A percentile compares a stretch with the other conserved stretches of the same genome.
phyloP scores from a whole-genome alignment of 345 rosid genomes.

The Camelina neglecta region DNA sequence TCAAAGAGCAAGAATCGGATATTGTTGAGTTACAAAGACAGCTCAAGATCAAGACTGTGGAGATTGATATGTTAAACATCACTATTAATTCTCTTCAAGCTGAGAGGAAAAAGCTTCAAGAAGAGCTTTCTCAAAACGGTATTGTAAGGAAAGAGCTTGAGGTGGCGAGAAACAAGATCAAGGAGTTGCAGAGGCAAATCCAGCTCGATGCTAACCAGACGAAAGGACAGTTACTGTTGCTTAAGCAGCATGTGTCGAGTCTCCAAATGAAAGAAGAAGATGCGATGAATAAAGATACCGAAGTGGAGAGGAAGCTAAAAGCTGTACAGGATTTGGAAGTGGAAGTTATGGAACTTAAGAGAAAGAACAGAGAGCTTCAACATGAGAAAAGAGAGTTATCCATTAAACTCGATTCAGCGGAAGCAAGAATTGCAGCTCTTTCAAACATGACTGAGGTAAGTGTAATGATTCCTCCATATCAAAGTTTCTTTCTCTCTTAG shows the following conservation, averaged over 20 bases:
- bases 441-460: slow-evolving; percentile 93
- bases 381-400: slow-evolving; percentile 88
- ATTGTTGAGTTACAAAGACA: slow-evolving; percentile 78
- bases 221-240: slow-evolving; percentile 85
- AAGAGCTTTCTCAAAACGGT: slow-evolving; percentile 60
- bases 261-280: slow-evolving; percentile 86
- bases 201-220: slow-evolving; percentile 95
- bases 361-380: slow-evolving; percentile 93
- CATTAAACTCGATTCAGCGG: slow-evolving; percentile 80
- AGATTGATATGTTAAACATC: slow-evolving; percentile 88
- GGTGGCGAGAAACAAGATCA: slow-evolving; percentile 75
- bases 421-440: slow-evolving; percentile 70
- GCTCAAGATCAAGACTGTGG: slow-evolving; percentile 91
- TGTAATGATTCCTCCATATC: slow-evolving; percentile 7
- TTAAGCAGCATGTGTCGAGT: slow-evolving; percentile 86
- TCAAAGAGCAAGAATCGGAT: slow-evolving; percentile 90
- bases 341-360: slow-evolving; percentile 87
- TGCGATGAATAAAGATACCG: slow-evolving; percentile 71
- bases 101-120: slow-evolving; percentile 91
- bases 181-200: slow-evolving; percentile 90
- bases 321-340: slow-evolving; percentile 74
- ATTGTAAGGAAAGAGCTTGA: slow-evolving; percentile 74
- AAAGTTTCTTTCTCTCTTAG: slow-evolving; percentile 1
- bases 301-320: slow-evolving; percentile 76
- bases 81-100: slow-evolving; percentile 84